Conservation (phyloP, 345 rosid genomes). For the Citrus glauca region DNA sequence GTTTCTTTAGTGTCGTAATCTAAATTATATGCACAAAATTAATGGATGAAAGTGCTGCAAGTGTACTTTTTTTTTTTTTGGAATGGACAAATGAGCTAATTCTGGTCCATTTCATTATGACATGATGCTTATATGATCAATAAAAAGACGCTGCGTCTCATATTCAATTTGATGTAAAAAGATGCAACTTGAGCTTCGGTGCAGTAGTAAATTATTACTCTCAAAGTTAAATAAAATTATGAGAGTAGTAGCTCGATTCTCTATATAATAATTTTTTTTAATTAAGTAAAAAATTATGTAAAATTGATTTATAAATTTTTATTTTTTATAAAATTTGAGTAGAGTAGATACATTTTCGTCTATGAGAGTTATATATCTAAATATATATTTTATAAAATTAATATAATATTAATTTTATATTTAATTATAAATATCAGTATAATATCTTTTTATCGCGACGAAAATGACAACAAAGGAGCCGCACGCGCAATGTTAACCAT, state of each 20-base stretch:
- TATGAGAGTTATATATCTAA: fast-evolving
- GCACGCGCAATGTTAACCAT: too few relatives aligned
- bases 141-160: neutral
- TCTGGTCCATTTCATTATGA: too few relatives aligned
- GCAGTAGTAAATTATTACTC: too few relatives aligned
- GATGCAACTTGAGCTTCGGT: too few relatives aligned
- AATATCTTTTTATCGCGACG: too few relatives aligned
- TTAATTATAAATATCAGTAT: too few relatives aligned
- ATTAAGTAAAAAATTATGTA: too few relatives aligned
- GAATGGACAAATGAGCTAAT: neutral
- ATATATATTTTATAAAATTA: fast-evolving
- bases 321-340: fast-evolving
- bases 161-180: neutral
- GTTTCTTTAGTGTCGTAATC: neutral
- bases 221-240: too few relatives aligned
- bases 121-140: neutral
- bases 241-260: fast-evolving
- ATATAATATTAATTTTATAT: fast-evolving
- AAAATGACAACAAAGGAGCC: too few relatives aligned
- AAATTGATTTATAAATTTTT: fast-evolving
- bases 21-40: neutral
- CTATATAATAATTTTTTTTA: too few relatives aligned
- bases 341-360: fast-evolving
- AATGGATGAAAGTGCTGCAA: neutral
- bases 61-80: neutral